phyloP scores from a whole-genome alignment of 164 flowering plant species.

The Tetrastigma voinierianum region DNA sequence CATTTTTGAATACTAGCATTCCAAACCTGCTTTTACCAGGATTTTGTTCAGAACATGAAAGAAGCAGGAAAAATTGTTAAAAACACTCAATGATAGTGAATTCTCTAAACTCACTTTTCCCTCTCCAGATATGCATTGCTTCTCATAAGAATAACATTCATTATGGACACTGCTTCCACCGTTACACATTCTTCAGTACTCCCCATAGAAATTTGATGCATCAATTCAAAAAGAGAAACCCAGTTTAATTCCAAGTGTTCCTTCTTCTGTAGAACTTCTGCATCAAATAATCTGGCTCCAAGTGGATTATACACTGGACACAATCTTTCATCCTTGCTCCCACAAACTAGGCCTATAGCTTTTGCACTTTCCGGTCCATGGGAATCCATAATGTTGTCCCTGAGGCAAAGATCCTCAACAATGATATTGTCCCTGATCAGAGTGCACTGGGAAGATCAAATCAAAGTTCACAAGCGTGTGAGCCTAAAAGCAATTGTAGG shows the following conservation, averaged over 20 bases:
- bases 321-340: slow-evolving; percentile 13
- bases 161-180: slow-evolving; percentile 69
- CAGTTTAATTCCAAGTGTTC: slow-evolving; percentile 31
- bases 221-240: slow-evolving; percentile 54
- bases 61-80: neutral
- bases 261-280: slow-evolving; percentile 17
- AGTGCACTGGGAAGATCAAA: slow-evolving; percentile 82
- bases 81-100: neutral
- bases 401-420: slow-evolving; percentile 32
- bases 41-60: slow-evolving; percentile 4
- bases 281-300: slow-evolving; percentile 15
- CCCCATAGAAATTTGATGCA: slow-evolving; percentile 45
- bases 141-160: slow-evolving; percentile 72
- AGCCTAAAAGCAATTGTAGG: slow-evolving; percentile 7
- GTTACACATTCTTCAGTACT: slow-evolving; percentile 42
- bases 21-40: slow-evolving; percentile 64
- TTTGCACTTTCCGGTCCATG: slow-evolving; percentile 21
- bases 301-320: slow-evolving; percentile 12
- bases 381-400: slow-evolving; percentile 14
- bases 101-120: slow-evolving; percentile 51
- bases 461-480: slow-evolving; percentile 61
- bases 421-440: slow-evolving; percentile 79
- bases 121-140: slow-evolving; percentile 59
- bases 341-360: slow-evolving; percentile 12
- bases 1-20: slow-evolving; percentile 37